Percentiles rank a stretch among this genome's conserved stretches.
Conservation (phyloP, 2,329 filamentous ascomycete genomes). For the Lecanicillium sp. region DNA sequence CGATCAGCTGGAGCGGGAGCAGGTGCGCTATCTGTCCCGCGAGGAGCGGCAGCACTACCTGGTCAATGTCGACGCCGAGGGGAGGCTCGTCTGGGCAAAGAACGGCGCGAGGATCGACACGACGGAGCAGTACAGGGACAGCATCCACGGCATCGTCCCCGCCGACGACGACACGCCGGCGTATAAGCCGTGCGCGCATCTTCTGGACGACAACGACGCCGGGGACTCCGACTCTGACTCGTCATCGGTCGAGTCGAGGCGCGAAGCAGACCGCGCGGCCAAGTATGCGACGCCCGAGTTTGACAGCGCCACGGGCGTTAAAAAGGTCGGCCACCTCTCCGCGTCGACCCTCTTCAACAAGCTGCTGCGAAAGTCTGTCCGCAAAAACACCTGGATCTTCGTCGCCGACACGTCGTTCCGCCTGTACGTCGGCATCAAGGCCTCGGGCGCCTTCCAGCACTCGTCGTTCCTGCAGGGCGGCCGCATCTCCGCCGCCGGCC, state of each 20-base stretch:
- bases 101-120: constrained; percentile 75
- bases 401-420: constrained; percentile 80
- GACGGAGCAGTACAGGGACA: constrained; percentile 69
- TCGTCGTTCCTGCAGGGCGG: constrained; percentile 81
- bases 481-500: constrained; percentile 73
- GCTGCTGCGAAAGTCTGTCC: constrained; percentile 69
- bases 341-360: constrained; percentile 72
- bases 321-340: constrained; percentile 56
- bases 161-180: constrained; percentile 53
- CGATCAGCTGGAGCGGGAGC: constrained; percentile 67
- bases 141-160: constrained; percentile 66
- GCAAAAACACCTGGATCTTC: constrained; percentile 91
- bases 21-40: constrained; percentile 74
- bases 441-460: constrained; percentile 83
- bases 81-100: constrained; percentile 80
- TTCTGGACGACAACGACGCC: constrained; percentile 15
- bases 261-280: constrained; percentile 54
- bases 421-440: constrained; percentile 85
- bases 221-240: constrained; percentile 29
- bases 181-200: constrained; percentile 30
- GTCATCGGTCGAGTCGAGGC: constrained; percentile 38
- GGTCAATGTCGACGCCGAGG: constrained; percentile 67
- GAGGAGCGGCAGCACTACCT: constrained; percentile 80
- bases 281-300: constrained; percentile 61
- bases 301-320: constrained; percentile 51